These are phyloP conservation scores for Ogataea ramenticola DNA, from an alignment of 805 yeast species.

Conservation along the genomic window DNA sequence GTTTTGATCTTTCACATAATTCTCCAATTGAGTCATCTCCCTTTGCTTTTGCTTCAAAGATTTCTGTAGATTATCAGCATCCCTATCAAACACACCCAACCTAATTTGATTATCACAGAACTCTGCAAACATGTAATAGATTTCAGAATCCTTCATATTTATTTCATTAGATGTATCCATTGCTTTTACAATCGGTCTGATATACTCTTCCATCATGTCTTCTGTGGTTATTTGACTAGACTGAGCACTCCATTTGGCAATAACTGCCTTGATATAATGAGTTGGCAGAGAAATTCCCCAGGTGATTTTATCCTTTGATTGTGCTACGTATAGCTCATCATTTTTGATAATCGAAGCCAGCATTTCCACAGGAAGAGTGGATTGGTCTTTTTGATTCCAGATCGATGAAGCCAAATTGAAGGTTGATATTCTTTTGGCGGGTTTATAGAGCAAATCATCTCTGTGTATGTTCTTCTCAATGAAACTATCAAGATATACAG, in stretches of 20 bases:
- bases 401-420: slow-evolving; percentile 52
- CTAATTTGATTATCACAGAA: slow-evolving; percentile 66
- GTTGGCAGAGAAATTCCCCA: slow-evolving; percentile 3
- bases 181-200: slow-evolving; percentile 35
- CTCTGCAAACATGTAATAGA: slow-evolving; percentile 55
- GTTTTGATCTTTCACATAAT: slow-evolving; percentile 32
- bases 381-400: slow-evolving; percentile 55
- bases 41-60: slow-evolving; percentile 30
- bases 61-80: slow-evolving; percentile 32
- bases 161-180: slow-evolving; percentile 16
- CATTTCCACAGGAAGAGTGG: slow-evolving; percentile 14
- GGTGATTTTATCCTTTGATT: slow-evolving; percentile 1
- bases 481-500: slow-evolving; percentile 36
- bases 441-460: slow-evolving; percentile 2
- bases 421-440: slow-evolving; percentile 21
- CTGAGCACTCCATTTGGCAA: slow-evolving; percentile 65
- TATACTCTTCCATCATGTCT: slow-evolving; percentile 48
- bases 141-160: slow-evolving; percentile 26
- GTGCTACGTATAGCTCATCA: too few species aligned
- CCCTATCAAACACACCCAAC: slow-evolving; percentile 34
- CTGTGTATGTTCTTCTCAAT: slow-evolving; percentile 13
- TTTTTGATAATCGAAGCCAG: neutral
- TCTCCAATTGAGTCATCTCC: slow-evolving; percentile 44
- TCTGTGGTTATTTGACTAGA: slow-evolving; percentile 64
- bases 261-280: slow-evolving; percentile 21